phyloP scores from a whole-genome alignment of 2,329 filamentous ascomycete species.

The Zasmidium cellare region DNA sequence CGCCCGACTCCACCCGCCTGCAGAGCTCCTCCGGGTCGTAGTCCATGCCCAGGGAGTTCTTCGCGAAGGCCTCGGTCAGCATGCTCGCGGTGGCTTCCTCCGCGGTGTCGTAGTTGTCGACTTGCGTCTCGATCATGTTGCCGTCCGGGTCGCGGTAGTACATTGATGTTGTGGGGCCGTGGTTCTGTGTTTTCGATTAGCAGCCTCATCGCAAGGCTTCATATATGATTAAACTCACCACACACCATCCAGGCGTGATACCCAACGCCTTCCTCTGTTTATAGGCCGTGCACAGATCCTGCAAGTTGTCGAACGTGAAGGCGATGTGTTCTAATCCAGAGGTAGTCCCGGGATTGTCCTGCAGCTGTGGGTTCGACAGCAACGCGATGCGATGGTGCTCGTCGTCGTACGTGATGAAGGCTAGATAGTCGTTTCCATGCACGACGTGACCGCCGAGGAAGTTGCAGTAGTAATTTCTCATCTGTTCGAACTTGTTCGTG shows the following conservation, averaged over 20 bases:
- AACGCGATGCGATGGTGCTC: slow-evolving; percentile 32
- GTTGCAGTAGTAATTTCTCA: slow-evolving; percentile 27
- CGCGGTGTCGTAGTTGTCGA: slow-evolving; percentile 24
- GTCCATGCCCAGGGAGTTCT: slow-evolving; percentile 48
- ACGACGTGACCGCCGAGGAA: slow-evolving; percentile 26
- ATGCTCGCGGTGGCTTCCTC: slow-evolving; percentile 45
- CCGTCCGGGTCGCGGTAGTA: slow-evolving; percentile 30
- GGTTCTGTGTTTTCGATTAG: slow-evolving; percentile 13
- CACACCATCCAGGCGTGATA: slow-evolving; percentile 24
- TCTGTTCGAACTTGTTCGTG: slow-evolving; percentile 23
- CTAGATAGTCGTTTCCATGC: slow-evolving; percentile 20
- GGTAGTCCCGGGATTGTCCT: slow-evolving; percentile 13
- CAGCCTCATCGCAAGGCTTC: too few relatives aligned
- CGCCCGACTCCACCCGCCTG: slow-evolving; percentile 27
- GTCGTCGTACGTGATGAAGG: slow-evolving; percentile 31
- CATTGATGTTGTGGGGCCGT: slow-evolving; percentile 25
- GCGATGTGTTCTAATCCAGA: slow-evolving; percentile 29
- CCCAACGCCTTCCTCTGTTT: slow-evolving; percentile 22
- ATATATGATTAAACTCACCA: slow-evolving; percentile 3
- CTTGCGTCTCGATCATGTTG: slow-evolving; percentile 24
- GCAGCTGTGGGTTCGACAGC: slow-evolving; percentile 13
- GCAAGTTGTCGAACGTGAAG: slow-evolving; percentile 25
- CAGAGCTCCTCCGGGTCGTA: slow-evolving; percentile 49
- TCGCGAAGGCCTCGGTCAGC: slow-evolving; percentile 34
- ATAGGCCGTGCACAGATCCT: slow-evolving; percentile 23